A percentile compares a stretch with the other conserved stretches of the same genome.
phyloP scores from a whole-genome alignment of 1,139 yeast species.

The Suhomyces wounanorum region DNA sequence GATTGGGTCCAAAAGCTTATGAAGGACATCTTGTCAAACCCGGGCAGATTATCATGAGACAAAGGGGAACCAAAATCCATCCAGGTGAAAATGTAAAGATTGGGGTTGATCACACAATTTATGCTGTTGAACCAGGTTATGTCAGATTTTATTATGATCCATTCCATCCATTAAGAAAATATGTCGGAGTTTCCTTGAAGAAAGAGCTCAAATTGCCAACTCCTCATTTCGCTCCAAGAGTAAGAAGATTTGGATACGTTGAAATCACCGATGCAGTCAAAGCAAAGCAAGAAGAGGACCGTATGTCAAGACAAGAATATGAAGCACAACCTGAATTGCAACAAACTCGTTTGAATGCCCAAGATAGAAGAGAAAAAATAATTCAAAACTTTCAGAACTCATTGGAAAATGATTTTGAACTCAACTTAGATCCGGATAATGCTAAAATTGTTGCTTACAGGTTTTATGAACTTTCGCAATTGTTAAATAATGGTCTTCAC shows the following conservation, averaged over 20 bases:
- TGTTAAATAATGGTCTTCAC: constrained; percentile 28
- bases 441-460: constrained; percentile 48
- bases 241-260: constrained; percentile 79
- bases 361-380: constrained; percentile 27
- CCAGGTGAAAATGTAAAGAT: constrained; percentile 93
- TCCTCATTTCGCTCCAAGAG: constrained; percentile 84
- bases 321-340: constrained; percentile 54
- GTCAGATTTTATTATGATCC: constrained; percentile 93
- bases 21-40: constrained; percentile 68
- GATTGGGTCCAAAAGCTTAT: constrained; percentile 86
- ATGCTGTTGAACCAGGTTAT: constrained; percentile 89
- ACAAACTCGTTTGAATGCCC: constrained; percentile 35
- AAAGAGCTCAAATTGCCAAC: constrained; percentile 72
- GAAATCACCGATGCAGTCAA: constrained; percentile 51
- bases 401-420: constrained; percentile 5
- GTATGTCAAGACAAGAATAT: constrained; percentile 63
- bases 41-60: constrained; percentile 93
- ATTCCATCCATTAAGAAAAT: constrained; percentile 92
- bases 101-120: constrained; percentile 92
- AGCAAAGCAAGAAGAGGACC: constrained; percentile 58
- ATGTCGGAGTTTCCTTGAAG: constrained; percentile 82
- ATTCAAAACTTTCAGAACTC: background rate
- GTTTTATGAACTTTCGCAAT: constrained; percentile 45
- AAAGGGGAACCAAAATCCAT: constrained; percentile 93
- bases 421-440: constrained; percentile 28